Conservation (phyloP, 2,329 filamentous ascomycete genomes). For the Arthrocladium fulminans region DNA sequence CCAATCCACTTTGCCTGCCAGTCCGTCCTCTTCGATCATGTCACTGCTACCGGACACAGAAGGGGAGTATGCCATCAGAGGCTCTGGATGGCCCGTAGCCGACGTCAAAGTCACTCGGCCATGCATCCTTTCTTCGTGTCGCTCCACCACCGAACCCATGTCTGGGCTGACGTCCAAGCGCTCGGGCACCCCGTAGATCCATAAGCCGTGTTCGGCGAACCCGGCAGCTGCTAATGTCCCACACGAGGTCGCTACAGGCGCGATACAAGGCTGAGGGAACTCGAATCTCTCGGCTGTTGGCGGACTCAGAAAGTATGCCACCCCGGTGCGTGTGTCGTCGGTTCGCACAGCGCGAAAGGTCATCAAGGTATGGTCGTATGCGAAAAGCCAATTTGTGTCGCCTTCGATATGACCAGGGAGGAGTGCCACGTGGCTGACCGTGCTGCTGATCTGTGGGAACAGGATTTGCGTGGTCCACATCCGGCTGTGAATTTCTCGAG, state of each 20-base stretch:
- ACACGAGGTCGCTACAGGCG: constrained; percentile 59
- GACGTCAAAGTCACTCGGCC: constrained; percentile 16
- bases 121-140: constrained; percentile 19
- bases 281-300: constrained; percentile 36
- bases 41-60: constrained; percentile 22
- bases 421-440: constrained; percentile 68
- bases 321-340: constrained; percentile 65
- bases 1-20: constrained; percentile 45
- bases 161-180: constrained; percentile 51
- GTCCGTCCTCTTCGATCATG: constrained; percentile 27
- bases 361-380: constrained; percentile 67
- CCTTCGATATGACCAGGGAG: constrained; percentile 42
- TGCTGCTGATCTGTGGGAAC: constrained; percentile 70
- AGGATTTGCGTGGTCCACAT: constrained; percentile 81
- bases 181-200: constrained; percentile 70
- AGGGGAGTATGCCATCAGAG: constrained; percentile 24
- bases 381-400: constrained; percentile 67
- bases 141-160: constrained; percentile 23
- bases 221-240: constrained; percentile 67
- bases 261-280: constrained; percentile 58
- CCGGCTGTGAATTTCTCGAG: constrained; percentile 55
- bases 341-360: constrained; percentile 69
- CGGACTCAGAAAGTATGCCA: constrained; percentile 70
- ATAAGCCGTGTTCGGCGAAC: constrained; percentile 63
- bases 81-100: constrained; percentile 21